Evolutionary conservation across 768 basidiomycete genomes (phyloP), one percentile per base, ranked within the genome.

Genomic region (Amanita fuliginea): DNA sequence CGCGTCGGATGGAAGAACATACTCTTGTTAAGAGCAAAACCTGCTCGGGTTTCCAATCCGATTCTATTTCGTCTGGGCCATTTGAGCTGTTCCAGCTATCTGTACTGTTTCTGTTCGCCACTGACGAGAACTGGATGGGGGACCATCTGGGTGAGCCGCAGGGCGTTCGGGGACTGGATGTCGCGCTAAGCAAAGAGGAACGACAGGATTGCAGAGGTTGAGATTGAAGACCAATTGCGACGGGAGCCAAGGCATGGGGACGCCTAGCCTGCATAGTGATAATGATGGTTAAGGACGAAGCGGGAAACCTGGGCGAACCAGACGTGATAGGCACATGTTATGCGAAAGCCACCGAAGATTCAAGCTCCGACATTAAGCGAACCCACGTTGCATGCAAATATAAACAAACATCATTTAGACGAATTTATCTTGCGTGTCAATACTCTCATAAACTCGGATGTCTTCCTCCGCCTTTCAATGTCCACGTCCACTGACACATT

Each of bases 1-100:
- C 21, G 49, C 49, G 53, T 37, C 53, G 8, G 47, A 49, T 48
- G 57, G 30, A 13, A 42, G 41, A 53, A 58, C 54, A 56, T 67
- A 87, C 86, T 63, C 85, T 72, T 51, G 76, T 67, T 40, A 89
- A 74, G 11, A 90, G 65, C 52, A 77, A 68, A 50, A 80, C 67
- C 54, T 89, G 82, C 46, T 90, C 87, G 39, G 75, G 73, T 59
- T 75, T 83, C 87, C 86, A 90, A 47, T 85, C 83, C 51, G 67
- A 77, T 48, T 80, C 78, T 24, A 75, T 67, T 37, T 84, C 84
- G 54, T 81, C 79, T 6, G 71, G 71, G n/a, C 71, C 69, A 53
- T 79, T 87, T 18, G 87, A 89, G 58, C 83, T 86, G 63, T 82
- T 85, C 86, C 86, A 88, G 62, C 86, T 88, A 63, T 87, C 84